Evolutionary conservation across 495 filamentous ascomycete genomes (phyloP).

Genomic region (Letharia lupina): DNA sequence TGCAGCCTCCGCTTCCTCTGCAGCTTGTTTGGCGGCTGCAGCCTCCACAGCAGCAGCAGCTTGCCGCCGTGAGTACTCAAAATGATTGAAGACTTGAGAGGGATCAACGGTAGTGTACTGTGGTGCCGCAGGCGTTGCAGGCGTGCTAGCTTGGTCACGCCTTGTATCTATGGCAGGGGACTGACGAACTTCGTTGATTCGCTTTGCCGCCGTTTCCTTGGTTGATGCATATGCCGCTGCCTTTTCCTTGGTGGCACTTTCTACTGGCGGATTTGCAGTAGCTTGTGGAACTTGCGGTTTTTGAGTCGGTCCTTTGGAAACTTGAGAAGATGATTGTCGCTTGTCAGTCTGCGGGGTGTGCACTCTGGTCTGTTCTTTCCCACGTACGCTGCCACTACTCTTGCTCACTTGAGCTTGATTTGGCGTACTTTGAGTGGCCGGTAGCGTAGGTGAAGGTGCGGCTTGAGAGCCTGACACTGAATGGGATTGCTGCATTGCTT

Average conservation of each 20-base stretch:
- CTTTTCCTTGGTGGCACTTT: not conserved
- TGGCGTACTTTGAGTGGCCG: not conserved
- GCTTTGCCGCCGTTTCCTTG: not conserved
- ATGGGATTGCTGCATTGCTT: slow-evolving; percentile 8
- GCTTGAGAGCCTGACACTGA: slow-evolving; percentile 9
- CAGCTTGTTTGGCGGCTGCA: slow-evolving; percentile 15
- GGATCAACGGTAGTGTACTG: slow-evolving; percentile 25
- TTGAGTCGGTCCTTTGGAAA: not conserved
- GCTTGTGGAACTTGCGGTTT: not conserved
- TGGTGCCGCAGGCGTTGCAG: not conserved
- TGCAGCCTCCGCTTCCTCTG: slow-evolving; percentile 11
- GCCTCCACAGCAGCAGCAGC: slow-evolving; percentile 22
- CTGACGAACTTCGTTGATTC: not conserved
- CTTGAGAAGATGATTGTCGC: not conserved
- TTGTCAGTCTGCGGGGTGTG: not conserved
- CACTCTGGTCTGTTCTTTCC: not conserved
- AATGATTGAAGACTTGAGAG: slow-evolving; percentile 29
- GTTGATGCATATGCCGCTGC: not conserved
- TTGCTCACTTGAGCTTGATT: not conserved
- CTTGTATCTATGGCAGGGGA: not conserved
- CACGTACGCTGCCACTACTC: not conserved
- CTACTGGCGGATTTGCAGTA: not conserved
- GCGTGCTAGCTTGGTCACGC: not conserved
- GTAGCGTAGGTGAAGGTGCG: slow-evolving; percentile 7
- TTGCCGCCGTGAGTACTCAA: slow-evolving; percentile 24